Conservation (phyloP, 768 basidiomycete species). For the Sporobolomyces phaffii region DNA sequence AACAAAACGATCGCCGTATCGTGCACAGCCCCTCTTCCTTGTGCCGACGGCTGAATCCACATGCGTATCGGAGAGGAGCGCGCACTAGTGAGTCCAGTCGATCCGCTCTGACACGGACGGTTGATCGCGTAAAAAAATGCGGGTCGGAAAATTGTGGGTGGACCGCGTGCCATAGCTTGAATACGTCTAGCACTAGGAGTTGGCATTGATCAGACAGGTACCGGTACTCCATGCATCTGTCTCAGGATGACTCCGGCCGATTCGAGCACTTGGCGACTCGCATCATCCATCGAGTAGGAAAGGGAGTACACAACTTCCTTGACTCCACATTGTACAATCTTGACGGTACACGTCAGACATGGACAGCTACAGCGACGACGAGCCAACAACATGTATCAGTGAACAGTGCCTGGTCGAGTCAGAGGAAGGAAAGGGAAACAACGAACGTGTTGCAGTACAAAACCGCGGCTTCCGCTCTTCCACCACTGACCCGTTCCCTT, state of each 20-base stretch:
- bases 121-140: no score
- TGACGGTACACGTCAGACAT: conserved; percentile 90
- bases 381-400: no score
- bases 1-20: no score
- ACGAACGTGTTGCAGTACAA: conserved; percentile 96
- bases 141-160: no score
- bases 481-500: conserved; percentile 70
- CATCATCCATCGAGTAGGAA: conserved; percentile 74
- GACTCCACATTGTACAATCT: conserved; percentile 92
- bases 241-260: conserved; percentile 44
- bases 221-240: conserved; percentile 35
- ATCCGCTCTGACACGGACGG: not conserved
- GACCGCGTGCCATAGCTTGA: no score
- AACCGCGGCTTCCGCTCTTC: conserved; percentile 57
- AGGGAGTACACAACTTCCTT: conserved; percentile 89
- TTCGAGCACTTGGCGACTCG: conserved; percentile 41
- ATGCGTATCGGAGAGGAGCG: no score
- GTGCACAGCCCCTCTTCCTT: no score
- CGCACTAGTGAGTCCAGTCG: no score
- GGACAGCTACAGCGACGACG: conserved; percentile 64
- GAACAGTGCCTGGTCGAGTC: no score
- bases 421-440: not conserved
- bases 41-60: no score
- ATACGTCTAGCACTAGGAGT: no score
- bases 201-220: conserved; percentile 6